Conservation (phyloP, 768 basidiomycete species). For the Pleurotus cornucopiae region DNA sequence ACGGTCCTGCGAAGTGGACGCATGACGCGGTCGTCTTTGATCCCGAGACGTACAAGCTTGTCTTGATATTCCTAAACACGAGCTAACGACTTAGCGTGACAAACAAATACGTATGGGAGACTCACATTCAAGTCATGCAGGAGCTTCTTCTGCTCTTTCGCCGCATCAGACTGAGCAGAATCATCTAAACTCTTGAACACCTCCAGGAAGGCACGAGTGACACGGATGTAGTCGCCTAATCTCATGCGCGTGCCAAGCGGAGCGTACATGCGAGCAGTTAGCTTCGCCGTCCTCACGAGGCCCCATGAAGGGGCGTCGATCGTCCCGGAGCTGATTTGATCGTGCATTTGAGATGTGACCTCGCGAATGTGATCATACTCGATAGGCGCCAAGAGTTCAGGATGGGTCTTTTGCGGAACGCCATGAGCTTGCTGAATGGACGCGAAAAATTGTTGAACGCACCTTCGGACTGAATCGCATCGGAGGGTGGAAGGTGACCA, state of each 20-base stretch:
- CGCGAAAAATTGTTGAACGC: slow-evolving; percentile 4
- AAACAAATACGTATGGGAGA: background rate
- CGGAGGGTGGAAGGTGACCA: slow-evolving; percentile 78
- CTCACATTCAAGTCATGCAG: slow-evolving; percentile 59
- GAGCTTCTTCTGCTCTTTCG: slow-evolving; percentile 27
- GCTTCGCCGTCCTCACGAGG: slow-evolving; percentile 67
- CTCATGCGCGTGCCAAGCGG: slow-evolving; percentile 86
- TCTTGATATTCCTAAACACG: slow-evolving; percentile 68
- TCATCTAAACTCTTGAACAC: slow-evolving; percentile 53
- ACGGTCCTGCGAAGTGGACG: slow-evolving; percentile 50
- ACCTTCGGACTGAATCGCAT: slow-evolving; percentile 65
- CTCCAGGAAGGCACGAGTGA: slow-evolving; percentile 72
- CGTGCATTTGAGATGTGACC: slow-evolving; percentile 58
- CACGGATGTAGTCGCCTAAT: slow-evolving; percentile 79
- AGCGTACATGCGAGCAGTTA: slow-evolving; percentile 77
- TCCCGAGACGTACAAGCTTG: slow-evolving; percentile 55
- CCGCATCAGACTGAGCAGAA: slow-evolving; percentile 12
- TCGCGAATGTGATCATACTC: slow-evolving; percentile 56
- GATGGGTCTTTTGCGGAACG: slow-evolving; percentile 45
- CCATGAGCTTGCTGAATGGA: slow-evolving; percentile 3
- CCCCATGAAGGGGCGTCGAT: slow-evolving; percentile 86
- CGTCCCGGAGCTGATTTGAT: slow-evolving; percentile 71
- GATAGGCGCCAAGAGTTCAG: slow-evolving; percentile 67
- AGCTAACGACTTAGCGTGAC: background rate
- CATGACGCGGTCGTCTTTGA: slow-evolving; percentile 86